Percentiles rank a stretch among this genome's conserved stretches.
Conservation (phyloP, 2,329 filamentous ascomycete species). For the Pseudopyrenochaeta lycopersici region DNA sequence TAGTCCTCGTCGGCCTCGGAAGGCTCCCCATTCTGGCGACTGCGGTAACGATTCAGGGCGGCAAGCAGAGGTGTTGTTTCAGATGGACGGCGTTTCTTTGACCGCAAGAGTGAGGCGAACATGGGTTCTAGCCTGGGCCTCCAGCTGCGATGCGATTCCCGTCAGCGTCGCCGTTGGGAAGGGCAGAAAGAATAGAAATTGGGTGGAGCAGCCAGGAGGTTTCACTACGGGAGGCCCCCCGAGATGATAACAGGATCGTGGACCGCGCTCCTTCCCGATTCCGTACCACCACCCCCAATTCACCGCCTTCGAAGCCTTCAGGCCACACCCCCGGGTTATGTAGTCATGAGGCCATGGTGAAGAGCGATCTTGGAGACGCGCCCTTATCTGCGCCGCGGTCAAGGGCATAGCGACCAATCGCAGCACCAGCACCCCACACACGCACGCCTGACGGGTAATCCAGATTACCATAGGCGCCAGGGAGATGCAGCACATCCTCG, state of each 20-base stretch:
- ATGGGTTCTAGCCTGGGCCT: slow-evolving; percentile 36
- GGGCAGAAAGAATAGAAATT: slow-evolving; percentile 1
- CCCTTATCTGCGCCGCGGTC: not conserved
- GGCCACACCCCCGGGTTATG: not conserved
- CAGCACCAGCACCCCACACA: not conserved
- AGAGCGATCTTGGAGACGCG: not conserved
- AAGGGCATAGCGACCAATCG: not conserved
- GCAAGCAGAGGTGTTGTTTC: slow-evolving; percentile 49
- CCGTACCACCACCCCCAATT: slow-evolving; percentile 5
- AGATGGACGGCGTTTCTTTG: slow-evolving; percentile 37
- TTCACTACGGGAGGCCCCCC: slow-evolving; percentile 16
- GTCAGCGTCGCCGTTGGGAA: slow-evolving; percentile 17
- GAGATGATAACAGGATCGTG: slow-evolving; percentile 15
- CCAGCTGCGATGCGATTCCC: slow-evolving; percentile 13
- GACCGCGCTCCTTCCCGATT: slow-evolving; percentile 17
- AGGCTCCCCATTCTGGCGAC: slow-evolving; percentile 31
- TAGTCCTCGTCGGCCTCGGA: slow-evolving; percentile 32
- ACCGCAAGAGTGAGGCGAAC: slow-evolving; percentile 50
- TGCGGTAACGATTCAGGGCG: slow-evolving; percentile 40
- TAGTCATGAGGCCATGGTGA: not conserved
- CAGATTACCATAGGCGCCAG: slow-evolving; percentile 10
- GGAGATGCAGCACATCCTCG: slow-evolving; percentile 2
- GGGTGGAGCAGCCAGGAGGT: slow-evolving; percentile 11
- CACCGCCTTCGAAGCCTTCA: slow-evolving; percentile 1
- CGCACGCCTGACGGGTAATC: slow-evolving; percentile 2